Percentiles rank a stretch among this genome's conserved stretches.
Conservation (phyloP, 352 stramenopile genomes). For the Phytophthora boehmeriae region DNA sequence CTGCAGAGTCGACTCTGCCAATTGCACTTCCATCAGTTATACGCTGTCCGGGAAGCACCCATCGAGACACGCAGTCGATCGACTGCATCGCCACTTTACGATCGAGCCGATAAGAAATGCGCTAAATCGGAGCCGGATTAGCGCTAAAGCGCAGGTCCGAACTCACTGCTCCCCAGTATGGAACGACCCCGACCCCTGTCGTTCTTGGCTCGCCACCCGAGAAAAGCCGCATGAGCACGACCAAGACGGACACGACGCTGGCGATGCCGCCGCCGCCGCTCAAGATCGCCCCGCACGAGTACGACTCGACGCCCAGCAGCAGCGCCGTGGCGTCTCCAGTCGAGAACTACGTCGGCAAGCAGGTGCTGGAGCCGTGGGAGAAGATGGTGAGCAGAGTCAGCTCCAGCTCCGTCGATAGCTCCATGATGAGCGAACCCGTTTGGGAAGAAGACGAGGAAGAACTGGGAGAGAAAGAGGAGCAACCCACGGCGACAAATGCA, state of each 20-base stretch:
- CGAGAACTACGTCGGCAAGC: slow-evolving; percentile 14
- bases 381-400: slow-evolving; percentile 6
- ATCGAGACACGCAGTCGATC: no score
- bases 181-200: not conserved
- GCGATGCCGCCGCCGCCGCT: slow-evolving; percentile 8
- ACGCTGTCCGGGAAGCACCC: no score
- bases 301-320: slow-evolving; percentile 9
- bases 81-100: no score
- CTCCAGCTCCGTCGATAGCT: slow-evolving; percentile 25
- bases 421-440: slow-evolving; percentile 11
- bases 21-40: no score
- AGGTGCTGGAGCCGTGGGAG: slow-evolving; percentile 19
- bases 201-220: slow-evolving; percentile 12
- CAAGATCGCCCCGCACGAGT: slow-evolving; percentile 22
- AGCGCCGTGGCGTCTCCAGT: slow-evolving; percentile 10
- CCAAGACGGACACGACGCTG: not conserved
- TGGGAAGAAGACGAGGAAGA: slow-evolving; percentile 13
- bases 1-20: no score
- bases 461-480: slow-evolving; percentile 3
- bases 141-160: not conserved
- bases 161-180: not conserved
- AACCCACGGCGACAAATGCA: not conserved
- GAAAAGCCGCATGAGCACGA: slow-evolving; percentile 16
- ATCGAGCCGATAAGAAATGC: not conserved
- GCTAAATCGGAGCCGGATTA: not conserved